phyloP scores from a whole-genome alignment of 116 monocot genomes.

The Trichopus zeylanicus region DNA sequence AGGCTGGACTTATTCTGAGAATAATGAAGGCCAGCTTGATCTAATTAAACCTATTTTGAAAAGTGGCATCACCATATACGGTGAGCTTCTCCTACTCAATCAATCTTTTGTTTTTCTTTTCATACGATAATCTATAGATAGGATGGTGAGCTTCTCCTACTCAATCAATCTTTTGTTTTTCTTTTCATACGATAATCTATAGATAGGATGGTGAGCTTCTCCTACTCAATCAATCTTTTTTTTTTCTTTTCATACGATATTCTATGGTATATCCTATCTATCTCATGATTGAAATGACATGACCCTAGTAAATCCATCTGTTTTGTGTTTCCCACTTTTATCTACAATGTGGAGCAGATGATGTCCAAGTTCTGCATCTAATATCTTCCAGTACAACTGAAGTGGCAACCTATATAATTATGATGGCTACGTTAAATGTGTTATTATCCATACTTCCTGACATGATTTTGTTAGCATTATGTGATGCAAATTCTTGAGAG shows the following conservation, averaged over 20 bases:
- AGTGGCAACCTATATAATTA: too few species aligned
- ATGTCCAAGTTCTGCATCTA: too few species aligned
- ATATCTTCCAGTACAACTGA: too few species aligned
- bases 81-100: slow-evolving; percentile 14
- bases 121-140: background rate
- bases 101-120: background rate
- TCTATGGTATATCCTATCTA: too few species aligned
- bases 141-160: slow-evolving; percentile 27
- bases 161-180: background rate
- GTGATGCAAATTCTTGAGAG: background rate
- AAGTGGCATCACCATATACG: slow-evolving; percentile 50
- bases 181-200: background rate
- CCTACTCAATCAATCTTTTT: background rate
- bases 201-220: slow-evolving; percentile 39
- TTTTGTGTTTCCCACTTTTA: too few species aligned
- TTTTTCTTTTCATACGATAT: background rate
- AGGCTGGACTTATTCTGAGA: slow-evolving; percentile 70
- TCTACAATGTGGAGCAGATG: too few species aligned
- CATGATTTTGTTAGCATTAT: background rate
- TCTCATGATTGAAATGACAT: too few species aligned
- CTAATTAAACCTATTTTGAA: slow-evolving; percentile 42
- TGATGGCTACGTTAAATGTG: too few species aligned
- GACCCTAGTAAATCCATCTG: too few species aligned
- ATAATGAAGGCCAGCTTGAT: slow-evolving; percentile 39
- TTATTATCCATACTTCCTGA: background rate